Conservation (phyloP, 495 filamentous ascomycete genomes). For the Cercophora sp. region DNA sequence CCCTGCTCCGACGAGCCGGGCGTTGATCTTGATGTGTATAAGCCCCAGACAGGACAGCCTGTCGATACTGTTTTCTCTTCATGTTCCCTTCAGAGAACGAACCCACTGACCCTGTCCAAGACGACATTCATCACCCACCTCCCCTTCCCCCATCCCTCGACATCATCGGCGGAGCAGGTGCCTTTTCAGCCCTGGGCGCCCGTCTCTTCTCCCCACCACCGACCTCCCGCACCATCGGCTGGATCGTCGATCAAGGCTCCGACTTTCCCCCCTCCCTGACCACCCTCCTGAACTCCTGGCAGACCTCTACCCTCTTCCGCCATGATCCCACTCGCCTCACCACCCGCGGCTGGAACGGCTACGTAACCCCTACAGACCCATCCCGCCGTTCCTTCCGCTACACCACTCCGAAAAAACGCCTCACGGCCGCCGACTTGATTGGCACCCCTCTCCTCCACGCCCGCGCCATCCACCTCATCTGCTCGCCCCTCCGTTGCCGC, state of each 20-base stretch:
- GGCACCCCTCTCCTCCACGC: constrained; percentile 56
- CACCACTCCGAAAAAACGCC: constrained; percentile 76
- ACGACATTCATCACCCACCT: constrained; percentile 81
- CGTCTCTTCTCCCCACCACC: constrained; percentile 73
- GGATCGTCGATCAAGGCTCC: constrained; percentile 84
- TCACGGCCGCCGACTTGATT: constrained; percentile 47
- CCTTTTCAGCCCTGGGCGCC: constrained; percentile 83
- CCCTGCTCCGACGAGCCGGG: no score
- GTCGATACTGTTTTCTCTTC: no score
- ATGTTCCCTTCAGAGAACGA: background rate
- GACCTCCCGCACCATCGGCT: constrained; percentile 60
- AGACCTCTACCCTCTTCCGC: constrained; percentile 66
- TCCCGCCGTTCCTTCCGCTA: constrained; percentile 71
- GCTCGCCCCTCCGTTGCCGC: constrained; percentile 72
- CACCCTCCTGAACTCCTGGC: constrained; percentile 62
- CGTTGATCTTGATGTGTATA: no score
- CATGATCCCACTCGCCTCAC: constrained; percentile 65
- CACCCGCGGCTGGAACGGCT: constrained; percentile 90
- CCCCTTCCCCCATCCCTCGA: constrained; percentile 60
- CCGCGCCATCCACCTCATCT: constrained; percentile 83
- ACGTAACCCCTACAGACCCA: constrained; percentile 46
- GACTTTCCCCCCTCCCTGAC: constrained; percentile 74
- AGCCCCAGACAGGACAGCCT: no score
- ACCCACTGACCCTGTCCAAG: constrained; percentile 44
- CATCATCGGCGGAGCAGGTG: constrained; percentile 79